Evolutionary conservation across 345 rosid species (phyloP).

Genomic region (Lumnitzera littorea): DNA sequence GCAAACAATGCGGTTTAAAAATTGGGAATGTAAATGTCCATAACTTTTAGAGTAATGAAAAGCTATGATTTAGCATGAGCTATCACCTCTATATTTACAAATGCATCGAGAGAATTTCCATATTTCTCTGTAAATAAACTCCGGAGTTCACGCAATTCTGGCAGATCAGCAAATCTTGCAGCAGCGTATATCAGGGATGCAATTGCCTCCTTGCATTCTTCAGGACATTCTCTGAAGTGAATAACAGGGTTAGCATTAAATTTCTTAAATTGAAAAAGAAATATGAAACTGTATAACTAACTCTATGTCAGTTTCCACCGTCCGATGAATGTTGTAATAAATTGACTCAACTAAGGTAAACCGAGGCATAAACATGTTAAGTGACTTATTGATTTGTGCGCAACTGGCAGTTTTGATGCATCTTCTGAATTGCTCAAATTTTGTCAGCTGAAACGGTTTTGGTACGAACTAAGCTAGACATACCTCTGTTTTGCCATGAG

Average conservation of each 20-base stretch:
- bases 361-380: too few species aligned
- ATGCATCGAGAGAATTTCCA: conserved; percentile 42
- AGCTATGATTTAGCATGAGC: not conserved
- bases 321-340: too few species aligned
- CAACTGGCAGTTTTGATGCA: too few species aligned
- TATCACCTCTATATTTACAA: conserved; percentile 50
- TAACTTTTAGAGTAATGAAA: too few species aligned
- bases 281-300: not conserved
- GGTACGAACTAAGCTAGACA: not conserved
- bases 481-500: conserved; percentile 64
- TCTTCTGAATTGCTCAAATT: too few species aligned
- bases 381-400: too few species aligned
- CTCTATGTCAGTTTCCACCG: too few species aligned
- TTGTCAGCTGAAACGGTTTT: too few species aligned
- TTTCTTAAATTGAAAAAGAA: not conserved
- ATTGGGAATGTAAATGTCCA: too few species aligned
- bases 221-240: conserved; percentile 68
- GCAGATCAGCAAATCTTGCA: conserved; percentile 78
- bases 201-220: conserved; percentile 69
- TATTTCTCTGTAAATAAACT: conserved; percentile 51
- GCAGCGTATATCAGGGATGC: conserved; percentile 75
- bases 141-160: conserved; percentile 71
- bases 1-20: too few species aligned
- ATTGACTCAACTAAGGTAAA: too few species aligned
- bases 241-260: too few species aligned